A percentile compares a stretch with the other conserved stretches of the same genome.
Conservation (phyloP, 2,329 filamentous ascomycete species). For the Corynespora cassiicola region DNA sequence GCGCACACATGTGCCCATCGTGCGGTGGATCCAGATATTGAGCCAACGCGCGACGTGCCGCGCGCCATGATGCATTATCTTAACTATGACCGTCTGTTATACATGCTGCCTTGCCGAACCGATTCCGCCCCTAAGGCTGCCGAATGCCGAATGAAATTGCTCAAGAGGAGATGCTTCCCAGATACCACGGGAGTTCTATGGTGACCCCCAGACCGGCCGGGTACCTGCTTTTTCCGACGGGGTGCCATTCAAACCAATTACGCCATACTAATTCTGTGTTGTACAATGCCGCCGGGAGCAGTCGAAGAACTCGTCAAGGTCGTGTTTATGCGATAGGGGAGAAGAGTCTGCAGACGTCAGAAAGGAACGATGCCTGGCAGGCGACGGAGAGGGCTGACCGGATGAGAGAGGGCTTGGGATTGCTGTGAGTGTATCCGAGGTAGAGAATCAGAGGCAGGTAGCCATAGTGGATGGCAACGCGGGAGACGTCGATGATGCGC, state of each 20-base stretch:
- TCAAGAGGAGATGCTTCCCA: conserved; percentile 25
- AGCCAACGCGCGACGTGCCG: conserved; percentile 18
- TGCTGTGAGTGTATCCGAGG: conserved; percentile 94
- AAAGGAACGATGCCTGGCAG: background rate
- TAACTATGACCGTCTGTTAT: conserved; percentile 20
- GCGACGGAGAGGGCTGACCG: conserved; percentile 55
- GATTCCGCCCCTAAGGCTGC: conserved; percentile 11
- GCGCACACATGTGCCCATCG: too few species aligned
- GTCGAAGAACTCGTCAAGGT: conserved; percentile 15
- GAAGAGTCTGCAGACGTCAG: conserved; percentile 42
- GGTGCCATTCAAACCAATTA: conserved; percentile 23
- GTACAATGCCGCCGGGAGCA: conserved; percentile 33
- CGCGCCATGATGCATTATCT: conserved; percentile 14
- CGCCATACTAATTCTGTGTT: conserved; percentile 36
- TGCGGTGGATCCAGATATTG: too few species aligned
- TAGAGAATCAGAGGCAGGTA: conserved; percentile 97
- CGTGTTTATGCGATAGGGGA: conserved; percentile 43
- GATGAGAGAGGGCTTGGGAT: conserved; percentile 83
- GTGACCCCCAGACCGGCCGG: conserved; percentile 4
- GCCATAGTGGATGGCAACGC: conserved; percentile 95
- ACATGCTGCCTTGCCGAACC: conserved; percentile 23
- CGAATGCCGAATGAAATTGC: conserved; percentile 16
- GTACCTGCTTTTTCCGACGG: conserved; percentile 13
- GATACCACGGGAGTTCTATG: conserved; percentile 5
- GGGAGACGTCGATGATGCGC: conserved; percentile 92